Evolutionary conservation across 139 green algal genomes (phyloP).

Genomic region (Mychonastes homosphaera): DNA sequence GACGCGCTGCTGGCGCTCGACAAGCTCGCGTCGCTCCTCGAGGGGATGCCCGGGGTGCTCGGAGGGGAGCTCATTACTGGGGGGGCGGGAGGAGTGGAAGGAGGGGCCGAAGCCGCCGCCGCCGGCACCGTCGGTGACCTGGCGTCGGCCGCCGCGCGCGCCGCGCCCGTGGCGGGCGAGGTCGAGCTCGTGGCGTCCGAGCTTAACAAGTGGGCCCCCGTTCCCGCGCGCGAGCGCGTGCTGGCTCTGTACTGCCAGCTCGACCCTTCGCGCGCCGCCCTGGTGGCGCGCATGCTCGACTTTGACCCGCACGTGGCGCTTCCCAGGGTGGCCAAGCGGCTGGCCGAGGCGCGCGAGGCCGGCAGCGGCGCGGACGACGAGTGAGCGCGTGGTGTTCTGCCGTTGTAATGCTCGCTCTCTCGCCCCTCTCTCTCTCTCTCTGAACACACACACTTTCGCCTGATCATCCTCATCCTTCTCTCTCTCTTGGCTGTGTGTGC

Average conservation of each 20-base stretch:
- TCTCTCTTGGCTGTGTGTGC: too few species aligned
- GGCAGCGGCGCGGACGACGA: neutral
- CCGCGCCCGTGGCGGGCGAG: neutral
- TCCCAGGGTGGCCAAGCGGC: neutral
- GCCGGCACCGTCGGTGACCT: neutral
- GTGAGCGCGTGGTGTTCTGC: too few species aligned
- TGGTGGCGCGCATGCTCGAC: neutral
- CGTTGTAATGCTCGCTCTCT: too few species aligned
- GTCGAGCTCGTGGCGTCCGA: neutral
- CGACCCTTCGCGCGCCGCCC: neutral
- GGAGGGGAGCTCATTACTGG: neutral
- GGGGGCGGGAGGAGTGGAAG: neutral
- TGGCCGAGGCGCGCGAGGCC: neutral
- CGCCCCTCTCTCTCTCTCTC: too few species aligned
- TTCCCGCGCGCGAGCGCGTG: neutral
- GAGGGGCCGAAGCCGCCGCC: neutral
- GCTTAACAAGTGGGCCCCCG: constrained; percentile 1
- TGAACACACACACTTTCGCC: too few species aligned
- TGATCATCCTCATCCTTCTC: too few species aligned
- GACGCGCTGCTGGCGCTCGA: neutral
- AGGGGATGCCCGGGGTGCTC: neutral
- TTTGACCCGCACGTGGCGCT: neutral
- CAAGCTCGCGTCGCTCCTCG: neutral
- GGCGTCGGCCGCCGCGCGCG: neutral
- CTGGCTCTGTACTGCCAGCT: neutral